A percentile compares a stretch with the other conserved stretches of the same genome.
These are phyloP conservation scores for Pseudoscleropodium purum DNA, from an alignment of 225 moss, liverwort and hornwort genomes.

Conservation along the genomic window DNA sequence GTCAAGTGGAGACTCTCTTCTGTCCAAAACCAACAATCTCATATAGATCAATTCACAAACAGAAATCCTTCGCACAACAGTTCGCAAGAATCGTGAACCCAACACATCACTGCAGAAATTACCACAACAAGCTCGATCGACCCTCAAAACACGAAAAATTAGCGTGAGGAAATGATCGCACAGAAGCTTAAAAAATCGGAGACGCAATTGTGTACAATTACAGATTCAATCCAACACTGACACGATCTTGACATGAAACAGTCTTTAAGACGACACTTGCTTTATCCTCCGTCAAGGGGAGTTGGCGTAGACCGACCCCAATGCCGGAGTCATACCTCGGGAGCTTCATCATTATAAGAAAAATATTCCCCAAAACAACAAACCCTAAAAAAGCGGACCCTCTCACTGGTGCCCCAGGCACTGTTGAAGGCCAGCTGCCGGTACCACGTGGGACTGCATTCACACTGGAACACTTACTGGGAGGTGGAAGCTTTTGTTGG, in stretches of 20 bases:
- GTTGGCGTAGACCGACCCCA: background rate
- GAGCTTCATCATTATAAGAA: background rate
- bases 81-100: background rate
- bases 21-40: too few species aligned
- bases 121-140: background rate
- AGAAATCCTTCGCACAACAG: background rate
- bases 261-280: background rate
- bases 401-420: background rate
- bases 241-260: background rate
- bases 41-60: background rate
- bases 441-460: background rate
- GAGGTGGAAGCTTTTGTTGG: background rate
- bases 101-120: background rate
- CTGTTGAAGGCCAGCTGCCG: constrained; percentile 9
- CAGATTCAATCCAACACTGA: background rate
- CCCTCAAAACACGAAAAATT: background rate
- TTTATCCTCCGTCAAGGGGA: background rate
- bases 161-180: background rate
- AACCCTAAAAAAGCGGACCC: background rate
- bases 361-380: background rate
- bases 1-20: background rate
- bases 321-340: background rate
- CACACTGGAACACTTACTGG: background rate
- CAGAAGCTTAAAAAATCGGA: background rate
- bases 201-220: background rate